Conservation (phyloP, 768 basidiomycete species). For the Arthromyces matolae region DNA sequence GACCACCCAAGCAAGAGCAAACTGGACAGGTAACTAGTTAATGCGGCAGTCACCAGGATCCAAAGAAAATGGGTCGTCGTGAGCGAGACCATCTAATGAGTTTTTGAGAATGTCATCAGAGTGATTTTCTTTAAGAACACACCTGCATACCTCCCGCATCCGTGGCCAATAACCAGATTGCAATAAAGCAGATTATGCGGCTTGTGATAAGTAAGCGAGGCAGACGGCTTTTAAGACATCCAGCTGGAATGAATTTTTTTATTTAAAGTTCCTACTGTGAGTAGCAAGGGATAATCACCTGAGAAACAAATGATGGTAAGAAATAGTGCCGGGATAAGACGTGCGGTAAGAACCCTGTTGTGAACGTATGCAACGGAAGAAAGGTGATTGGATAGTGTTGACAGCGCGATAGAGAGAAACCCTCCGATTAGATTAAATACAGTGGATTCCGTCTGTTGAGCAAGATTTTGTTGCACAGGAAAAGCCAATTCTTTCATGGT, state of each 20-base stretch:
- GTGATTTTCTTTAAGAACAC: background rate
- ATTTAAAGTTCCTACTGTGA: too few relatives aligned
- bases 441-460: conserved; percentile 44
- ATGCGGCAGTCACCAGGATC: conserved; percentile 37
- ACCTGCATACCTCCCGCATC: conserved; percentile 31
- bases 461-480: conserved; percentile 41
- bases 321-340: conserved; percentile 38
- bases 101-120: background rate
- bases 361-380: conserved; percentile 13
- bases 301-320: conserved; percentile 35
- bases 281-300: conserved; percentile 27
- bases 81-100: conserved; percentile 19
- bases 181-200: conserved; percentile 46
- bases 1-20: conserved; percentile 39
- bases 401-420: conserved; percentile 32
- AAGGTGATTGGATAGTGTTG: conserved; percentile 19
- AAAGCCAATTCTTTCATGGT: conserved; percentile 46
- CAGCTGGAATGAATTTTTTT: conserved; percentile 15
- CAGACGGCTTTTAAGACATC: conserved; percentile 38
- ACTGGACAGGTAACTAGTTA: conserved; percentile 33
- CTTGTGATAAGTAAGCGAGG: conserved; percentile 40
- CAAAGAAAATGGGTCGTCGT: conserved; percentile 35
- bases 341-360: conserved; percentile 23
- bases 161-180: conserved; percentile 41
- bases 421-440: conserved; percentile 42